Base-by-base conservation (phyloP, 352 stramenopile species). In the Saprolegnia parasitica region DNA sequence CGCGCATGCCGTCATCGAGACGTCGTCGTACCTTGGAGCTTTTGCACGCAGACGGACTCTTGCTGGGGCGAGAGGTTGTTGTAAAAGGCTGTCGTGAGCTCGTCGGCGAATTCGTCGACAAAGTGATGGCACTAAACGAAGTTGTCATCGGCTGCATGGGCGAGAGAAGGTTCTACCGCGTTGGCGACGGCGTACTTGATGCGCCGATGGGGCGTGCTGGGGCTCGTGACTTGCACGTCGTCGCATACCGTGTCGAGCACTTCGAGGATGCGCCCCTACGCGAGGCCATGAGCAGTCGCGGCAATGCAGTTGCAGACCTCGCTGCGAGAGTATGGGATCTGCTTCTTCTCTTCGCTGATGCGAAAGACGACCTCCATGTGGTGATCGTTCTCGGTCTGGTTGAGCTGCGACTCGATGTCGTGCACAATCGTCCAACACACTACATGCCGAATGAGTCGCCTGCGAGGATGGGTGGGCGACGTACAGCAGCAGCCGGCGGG, bases 301-400 rank as follows among this genome's bases (percentile, higher is more conserved):
- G n/a, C n/a, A n/a, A n/a, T n/a, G n/a, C n/a, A n/a, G n/a, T 16
- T 29, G 11, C 8, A 1, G 15, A 87, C 84, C 73, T 94, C 86
- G 40, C 86, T 94, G 49, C 84, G 86, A 13, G 86, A 90, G 63
- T 84, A 94, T 71, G 84, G 88, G 67, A 94, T 82, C 60, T 88
- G 84, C 71, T 91, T 91, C 74, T 94, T 94, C 76, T 91, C 81
- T 72, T 94, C 86, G 50, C 86, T 94, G 73, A 94, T 90, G 50
- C 86, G 83, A 68, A 89, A 94, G 9, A 94, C 86, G 0, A 94
- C 79, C 20, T 92, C 86, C 58, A 94, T 80, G n/a, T 91, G 81
- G 56, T 94, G 76, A 66, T 94, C 84, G 63, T 92, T 77, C 83
- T 90, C 64, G 13, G 86, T 94, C 68, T 79, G 85, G 74, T 92